Evolutionary conservation across 805 yeast species (phyloP), one percentile per base, ranked within the genome.

Genomic region (Maudiozyma saulgeensis): DNA sequence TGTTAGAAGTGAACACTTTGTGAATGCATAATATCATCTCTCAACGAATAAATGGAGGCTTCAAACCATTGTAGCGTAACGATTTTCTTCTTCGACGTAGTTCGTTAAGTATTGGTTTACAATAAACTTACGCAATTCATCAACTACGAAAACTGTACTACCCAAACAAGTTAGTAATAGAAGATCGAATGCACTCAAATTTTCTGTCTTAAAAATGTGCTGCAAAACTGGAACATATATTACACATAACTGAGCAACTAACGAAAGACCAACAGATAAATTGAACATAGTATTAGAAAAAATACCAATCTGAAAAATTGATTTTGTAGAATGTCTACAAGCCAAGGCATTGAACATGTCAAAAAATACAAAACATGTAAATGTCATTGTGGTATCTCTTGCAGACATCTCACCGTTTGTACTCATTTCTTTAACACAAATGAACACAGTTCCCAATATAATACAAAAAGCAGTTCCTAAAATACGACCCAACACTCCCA

Each of bases 361-460:
- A 62, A 82, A 93, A 49, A 91, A 73, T 11, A 93, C 99, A 69
- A 93, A 93, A 64, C 98, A 87, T 0, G 98, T 93, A 63, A 93
- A 93, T 0, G 99, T 91, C 99, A 93, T 93, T 1, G 99, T 93
- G 19, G 99, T 93, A 65, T 93, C 99, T 69, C 99, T 84, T 13
- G 91, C 83, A 2, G 97, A 89, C 49, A 91, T 82, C 53, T 77
- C 78, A 28, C 81, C 78, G 58, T 87, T 95, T 52, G 69, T 72
- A 21, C 79, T 76, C 95, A 91, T 88, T 67, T 91, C 97, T 53
- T 79, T 77, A 42, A 87, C 71, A 65, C 89, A 93, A 18, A 93
- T 85, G 61, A 82, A 86, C 67, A 89, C 75, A 0, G 99, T 93
- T 41, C 99, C 99, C 28, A 87, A 78, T 49, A 93, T 87, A 64